Evolutionary conservation across 1,139 yeast species (phyloP), one percentile per base, ranked within the genome.

Genomic region (Scheffersomyces lignicola): DNA sequence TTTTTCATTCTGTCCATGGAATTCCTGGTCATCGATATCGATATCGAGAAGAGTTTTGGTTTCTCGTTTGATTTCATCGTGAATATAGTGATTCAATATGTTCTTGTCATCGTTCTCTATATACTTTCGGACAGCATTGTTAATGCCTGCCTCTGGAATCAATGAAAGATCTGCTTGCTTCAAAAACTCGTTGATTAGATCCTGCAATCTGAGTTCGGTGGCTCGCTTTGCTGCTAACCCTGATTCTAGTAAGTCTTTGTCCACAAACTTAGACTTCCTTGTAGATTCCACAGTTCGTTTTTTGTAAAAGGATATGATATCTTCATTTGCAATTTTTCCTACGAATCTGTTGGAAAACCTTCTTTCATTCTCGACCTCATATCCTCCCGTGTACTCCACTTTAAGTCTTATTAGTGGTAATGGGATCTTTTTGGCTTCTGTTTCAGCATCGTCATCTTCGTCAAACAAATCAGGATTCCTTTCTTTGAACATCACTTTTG

Each of bases 321-420:
- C 95, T 50, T 86, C 83, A 54, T 92, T 92, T 9, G 98, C 98
- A 3, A 92, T 95, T 43, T 71, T 73, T 0, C 96, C 97, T 5
- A 87, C 95, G 67, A 90, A 94, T 48, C 87, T 65, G 51, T 90
- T 88, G 4, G 97, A 88, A 47, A 92, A 87, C 41, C 97, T 62
- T 37, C 95, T 71, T 1, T 96, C 87, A 51, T 92, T 90, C 49
- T 90, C 98, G 24, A 92, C 87, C 47, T 89, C 96, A 50, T 76
- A 90, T 4, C 90, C 95, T 0, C 95, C 96, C 23, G 89, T 72
- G 49, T 89, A 90, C 44, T 92, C 97, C 0, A 92, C 97, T 28
- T 89, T 68, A 16, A 94, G 58, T 32, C 98, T 65, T 5, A 92
- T 69, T 36, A 92, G 62, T 0, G 99, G 99, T 21, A 89, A 60